A percentile compares a stretch with the other conserved stretches of the same genome.
These are phyloP conservation scores for Tylopilus balloui DNA, from an alignment of 768 basidiomycete genomes.

Conservation along the genomic window DNA sequence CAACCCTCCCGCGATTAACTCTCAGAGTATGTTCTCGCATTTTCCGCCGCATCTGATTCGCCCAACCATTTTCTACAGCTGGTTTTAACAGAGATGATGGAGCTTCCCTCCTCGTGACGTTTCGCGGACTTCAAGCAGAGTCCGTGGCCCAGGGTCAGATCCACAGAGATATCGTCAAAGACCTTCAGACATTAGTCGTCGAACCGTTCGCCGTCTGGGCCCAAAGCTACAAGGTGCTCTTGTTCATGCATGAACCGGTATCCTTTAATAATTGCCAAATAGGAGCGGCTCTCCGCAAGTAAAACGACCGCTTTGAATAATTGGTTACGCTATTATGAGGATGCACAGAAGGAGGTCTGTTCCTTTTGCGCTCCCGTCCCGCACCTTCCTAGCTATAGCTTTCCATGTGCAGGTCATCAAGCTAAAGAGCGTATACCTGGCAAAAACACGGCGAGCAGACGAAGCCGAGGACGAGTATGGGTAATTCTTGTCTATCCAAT, in stretches of 20 bases:
- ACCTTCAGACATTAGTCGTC: conserved; percentile 70
- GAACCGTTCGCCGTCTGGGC: conserved; percentile 84
- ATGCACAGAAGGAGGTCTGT: conserved; percentile 58
- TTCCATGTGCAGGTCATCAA: conserved; percentile 42
- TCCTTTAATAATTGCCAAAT: conserved; percentile 12
- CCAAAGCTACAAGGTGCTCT: conserved; percentile 57
- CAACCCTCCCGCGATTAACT: conserved; percentile 44
- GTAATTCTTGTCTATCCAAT: background rate
- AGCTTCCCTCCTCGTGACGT: conserved; percentile 74
- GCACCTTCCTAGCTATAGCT: conserved; percentile 1
- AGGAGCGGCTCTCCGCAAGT: conserved; percentile 63
- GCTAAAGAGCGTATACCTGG: conserved; percentile 71
- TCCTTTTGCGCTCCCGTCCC: background rate
- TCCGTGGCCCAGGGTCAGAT: conserved; percentile 66
- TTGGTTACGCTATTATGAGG: conserved; percentile 69
- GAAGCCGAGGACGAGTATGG: conserved; percentile 93
- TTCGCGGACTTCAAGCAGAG: conserved; percentile 76
- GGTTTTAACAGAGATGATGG: conserved; percentile 82
- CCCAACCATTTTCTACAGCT: conserved; percentile 36
- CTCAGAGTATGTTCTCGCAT: conserved; percentile 39
- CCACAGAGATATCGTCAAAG: conserved; percentile 67
- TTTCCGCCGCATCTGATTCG: conserved; percentile 1
- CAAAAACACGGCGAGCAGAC: conserved; percentile 79
- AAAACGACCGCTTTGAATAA: conserved; percentile 56
- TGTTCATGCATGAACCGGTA: conserved; percentile 3